Percentiles rank a stretch among this genome's conserved stretches.
Evolutionary conservation across 352 stramenopile genomes (phyloP).

Genomic region (Pythium sp.): DNA sequence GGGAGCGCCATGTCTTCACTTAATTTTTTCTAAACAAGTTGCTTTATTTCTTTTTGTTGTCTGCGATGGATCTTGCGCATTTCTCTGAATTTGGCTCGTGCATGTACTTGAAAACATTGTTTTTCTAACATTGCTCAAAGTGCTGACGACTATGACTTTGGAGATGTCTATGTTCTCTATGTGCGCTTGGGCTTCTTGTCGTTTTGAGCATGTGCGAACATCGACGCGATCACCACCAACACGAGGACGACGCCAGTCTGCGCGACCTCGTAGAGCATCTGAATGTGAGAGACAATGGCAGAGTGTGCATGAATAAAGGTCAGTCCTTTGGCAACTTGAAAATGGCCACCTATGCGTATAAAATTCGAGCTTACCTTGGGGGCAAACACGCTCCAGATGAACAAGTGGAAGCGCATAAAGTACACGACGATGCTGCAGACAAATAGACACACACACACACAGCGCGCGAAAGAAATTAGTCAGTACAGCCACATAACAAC

Average conservation of each 20-base stretch:
- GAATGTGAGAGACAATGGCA: neutral
- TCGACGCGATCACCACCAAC: conserved; percentile 18
- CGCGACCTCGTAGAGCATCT: conserved; percentile 81
- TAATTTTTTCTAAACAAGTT: conserved; percentile 7
- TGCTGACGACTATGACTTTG: no score
- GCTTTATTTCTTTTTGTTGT: neutral
- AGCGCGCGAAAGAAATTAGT: neutral
- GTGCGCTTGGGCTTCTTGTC: neutral
- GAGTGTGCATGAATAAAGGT: neutral
- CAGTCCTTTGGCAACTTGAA: neutral
- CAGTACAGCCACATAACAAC: conserved; percentile 1
- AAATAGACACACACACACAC: conserved; percentile 2
- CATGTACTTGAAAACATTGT: no score
- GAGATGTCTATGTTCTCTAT: neutral
- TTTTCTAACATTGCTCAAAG: no score
- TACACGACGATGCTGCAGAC: conserved; percentile 71
- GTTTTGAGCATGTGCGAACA: neutral
- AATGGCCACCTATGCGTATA: neutral
- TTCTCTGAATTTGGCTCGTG: neutral
- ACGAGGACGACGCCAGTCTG: conserved; percentile 39
- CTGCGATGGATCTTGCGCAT: neutral
- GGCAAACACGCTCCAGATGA: conserved; percentile 90
- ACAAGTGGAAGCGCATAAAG: conserved; percentile 88
- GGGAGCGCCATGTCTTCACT: neutral
- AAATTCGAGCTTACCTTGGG: conserved; percentile 59